Evolutionary conservation across 2,329 filamentous ascomycete genomes (phyloP), one percentile per base, ranked within the genome.

Genomic region (Stagonosporopsis chrysanthemi): DNA sequence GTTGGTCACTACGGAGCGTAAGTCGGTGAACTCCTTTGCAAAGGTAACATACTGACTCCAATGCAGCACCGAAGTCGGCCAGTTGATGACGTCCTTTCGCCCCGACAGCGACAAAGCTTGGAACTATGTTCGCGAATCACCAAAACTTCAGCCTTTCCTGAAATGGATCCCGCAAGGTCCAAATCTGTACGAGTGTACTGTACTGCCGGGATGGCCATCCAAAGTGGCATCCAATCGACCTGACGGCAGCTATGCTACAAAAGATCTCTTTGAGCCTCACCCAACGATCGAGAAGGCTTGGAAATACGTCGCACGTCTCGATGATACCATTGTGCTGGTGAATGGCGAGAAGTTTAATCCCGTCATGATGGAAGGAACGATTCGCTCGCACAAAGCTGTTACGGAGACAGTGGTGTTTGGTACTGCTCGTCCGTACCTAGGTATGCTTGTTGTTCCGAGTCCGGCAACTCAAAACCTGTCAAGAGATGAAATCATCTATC

Each of bases 31-130:
- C 12, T 9, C 6, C 15, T 15, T 33, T 6, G 6, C 4, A 19
- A 22, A 12, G 6, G 2, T 8, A 19, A 14, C 8, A 2, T 11
- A 39, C 38, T 59, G n/a, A 56, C 40, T n/a, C n/a, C 11, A 12
- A 59, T 28, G 61, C 22, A 83, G 81, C 9, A 88, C 86, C 0
- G 86, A 89, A 68, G 84, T 82, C 1, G 86, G 86, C 7, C 84
- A 86, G 65, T 73, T 88, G n/a, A 87, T 88, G 84, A 87, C 84
- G 2, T 86, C 84, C 0, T 82, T 84, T 64, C 77, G 86, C 6
- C 77, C 80, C 0, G 68, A 69, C 1, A 79, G 74, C 1, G 86
- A 88, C 67, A 82, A 80, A 51, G 81, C 78, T 7, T 89, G 86
- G 87, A 84, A 86, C 64, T 89, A 87, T 59, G 72, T 87, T 15